phyloP scores from a whole-genome alignment of 106 monocot species.

The Allium cepa region DNA sequence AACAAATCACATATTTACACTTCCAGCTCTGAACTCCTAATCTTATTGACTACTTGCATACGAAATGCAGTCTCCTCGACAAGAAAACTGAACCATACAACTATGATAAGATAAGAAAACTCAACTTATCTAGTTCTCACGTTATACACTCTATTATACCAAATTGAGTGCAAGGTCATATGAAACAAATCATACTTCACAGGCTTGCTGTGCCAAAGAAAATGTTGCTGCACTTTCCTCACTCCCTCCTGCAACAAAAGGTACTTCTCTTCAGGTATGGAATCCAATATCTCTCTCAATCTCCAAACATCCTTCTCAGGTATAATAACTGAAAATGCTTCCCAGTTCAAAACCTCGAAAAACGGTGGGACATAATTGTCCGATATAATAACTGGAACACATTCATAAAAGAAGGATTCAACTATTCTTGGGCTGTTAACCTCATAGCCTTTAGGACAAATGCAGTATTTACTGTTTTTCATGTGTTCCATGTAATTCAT shows the following conservation, averaged over 20 bases:
- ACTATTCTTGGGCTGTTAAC: conserved; percentile 58
- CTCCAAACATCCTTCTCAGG: conserved; percentile 49
- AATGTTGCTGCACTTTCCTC: conserved; percentile 55
- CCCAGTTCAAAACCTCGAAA: conserved; percentile 72
- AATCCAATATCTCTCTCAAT: conserved; percentile 44
- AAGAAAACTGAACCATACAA: no score
- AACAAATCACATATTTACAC: no score
- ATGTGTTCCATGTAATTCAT: conserved; percentile 38
- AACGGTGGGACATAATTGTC: conserved; percentile 69
- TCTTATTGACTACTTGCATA: no score
- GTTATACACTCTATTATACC: conserved; percentile 53
- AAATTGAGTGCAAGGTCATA: conserved; percentile 61
- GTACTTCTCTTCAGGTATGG: conserved; percentile 40
- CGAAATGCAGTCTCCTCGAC: no score
- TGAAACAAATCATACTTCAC: conserved; percentile 65
- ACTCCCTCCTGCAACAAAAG: conserved; percentile 39
- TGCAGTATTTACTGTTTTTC: conserved; percentile 67
- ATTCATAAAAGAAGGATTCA: conserved; percentile 61
- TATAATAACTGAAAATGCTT: conserved; percentile 43
- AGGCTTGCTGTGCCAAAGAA: conserved; percentile 54
- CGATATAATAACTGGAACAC: conserved; percentile 68
- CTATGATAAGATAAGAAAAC: no score
- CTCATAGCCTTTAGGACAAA: conserved; percentile 69
- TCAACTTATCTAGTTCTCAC: conserved; percentile 18
- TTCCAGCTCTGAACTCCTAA: no score